Base-by-base conservation (phyloP, 805 yeast genomes). In the Barnettozyma wickerhamii region DNA sequence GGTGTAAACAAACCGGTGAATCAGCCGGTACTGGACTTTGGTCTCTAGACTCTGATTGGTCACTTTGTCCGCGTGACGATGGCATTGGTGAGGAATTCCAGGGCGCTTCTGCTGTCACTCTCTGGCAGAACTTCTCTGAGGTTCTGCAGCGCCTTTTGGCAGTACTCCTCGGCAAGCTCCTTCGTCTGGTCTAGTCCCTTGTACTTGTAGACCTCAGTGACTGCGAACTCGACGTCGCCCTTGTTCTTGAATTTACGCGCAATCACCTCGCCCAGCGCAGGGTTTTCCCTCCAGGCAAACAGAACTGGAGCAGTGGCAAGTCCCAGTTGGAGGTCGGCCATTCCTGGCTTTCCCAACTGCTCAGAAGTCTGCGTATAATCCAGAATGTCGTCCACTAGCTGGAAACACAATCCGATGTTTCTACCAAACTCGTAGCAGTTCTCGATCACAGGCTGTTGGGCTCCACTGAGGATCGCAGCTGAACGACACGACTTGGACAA, bases 291-390 rank as follows among this genome's bases (percentile, higher is more conserved):
- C 99, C 99, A 93, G 1, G 99, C 98, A 63, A 74, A 93, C 40
- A 93, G 67, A 3, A 91, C 89, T 1, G 99, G 99, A 0, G 97
- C 98, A 1, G 99, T 93, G 2, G 98, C 98, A 52, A 93, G 73
- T 0, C 99, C 99, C 33, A 93, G 70, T 60, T 90, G 79, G 52
- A 93, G 72, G 65, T 93, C 99, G 4, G 96, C 97, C 52, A 93
- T 95, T 7, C 95, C 82, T 3, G 99, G 98, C 62, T 93, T 93
- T 28, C 99, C 99, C 43, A 93, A 67, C 38, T 85, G 79, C 31
- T 77, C 77, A 15, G 87, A 86, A 23, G 90, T 79, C n/a, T 88
- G 81, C 0, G 97, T 88, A 62, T 87, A 93, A 64, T 93, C 99
- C 49, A 93, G 74, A 81, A 91, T 80, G 63, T 93, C 99, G 64